phyloP scores from a whole-genome alignment of 768 basidiomycete genomes.

The Hericium alpestre region DNA sequence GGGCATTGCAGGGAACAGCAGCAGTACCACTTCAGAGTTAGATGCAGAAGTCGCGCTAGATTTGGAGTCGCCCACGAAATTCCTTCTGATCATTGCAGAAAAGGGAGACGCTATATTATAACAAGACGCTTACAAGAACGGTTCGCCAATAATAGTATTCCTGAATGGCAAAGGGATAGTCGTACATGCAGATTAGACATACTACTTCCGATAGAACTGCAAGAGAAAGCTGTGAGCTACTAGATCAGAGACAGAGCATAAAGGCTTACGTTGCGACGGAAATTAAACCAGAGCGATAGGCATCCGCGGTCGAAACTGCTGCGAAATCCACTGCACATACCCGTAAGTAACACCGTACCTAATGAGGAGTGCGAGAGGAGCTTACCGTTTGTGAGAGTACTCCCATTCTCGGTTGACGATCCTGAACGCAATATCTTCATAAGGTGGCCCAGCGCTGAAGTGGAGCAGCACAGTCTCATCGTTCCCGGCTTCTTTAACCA shows the following conservation, averaged over 20 bases:
- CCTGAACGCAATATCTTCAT: conserved; percentile 97
- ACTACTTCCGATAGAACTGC: conserved; percentile 75
- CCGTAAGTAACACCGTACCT: conserved; percentile 5
- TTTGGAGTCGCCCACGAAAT: no score
- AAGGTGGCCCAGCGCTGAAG: conserved; percentile 94
- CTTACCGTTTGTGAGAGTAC: conserved; percentile 88
- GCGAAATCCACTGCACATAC: conserved; percentile 68
- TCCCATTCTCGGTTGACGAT: conserved; percentile 99
- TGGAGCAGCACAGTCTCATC: conserved; percentile 89
- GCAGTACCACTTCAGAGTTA: no score
- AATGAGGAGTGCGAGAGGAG: not conserved
- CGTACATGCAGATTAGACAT: no score
- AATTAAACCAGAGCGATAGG: conserved; percentile 92
- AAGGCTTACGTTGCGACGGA: conserved; percentile 75
- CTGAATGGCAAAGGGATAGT: no score
- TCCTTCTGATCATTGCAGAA: no score
- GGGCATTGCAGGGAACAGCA: no score
- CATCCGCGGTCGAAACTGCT: conserved; percentile 97
- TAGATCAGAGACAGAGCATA: conserved; percentile 1
- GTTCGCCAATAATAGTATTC: no score
- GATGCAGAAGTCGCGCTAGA: no score
- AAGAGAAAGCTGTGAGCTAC: conserved; percentile 9
- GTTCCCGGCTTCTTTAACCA: conserved; percentile 88
- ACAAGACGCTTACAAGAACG: no score
- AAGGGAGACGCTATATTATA: no score